Evolutionary conservation across 164 flowering plant species (phyloP), one percentile per base, ranked within the genome.

Genomic region (Amborella trichopoda): DNA sequence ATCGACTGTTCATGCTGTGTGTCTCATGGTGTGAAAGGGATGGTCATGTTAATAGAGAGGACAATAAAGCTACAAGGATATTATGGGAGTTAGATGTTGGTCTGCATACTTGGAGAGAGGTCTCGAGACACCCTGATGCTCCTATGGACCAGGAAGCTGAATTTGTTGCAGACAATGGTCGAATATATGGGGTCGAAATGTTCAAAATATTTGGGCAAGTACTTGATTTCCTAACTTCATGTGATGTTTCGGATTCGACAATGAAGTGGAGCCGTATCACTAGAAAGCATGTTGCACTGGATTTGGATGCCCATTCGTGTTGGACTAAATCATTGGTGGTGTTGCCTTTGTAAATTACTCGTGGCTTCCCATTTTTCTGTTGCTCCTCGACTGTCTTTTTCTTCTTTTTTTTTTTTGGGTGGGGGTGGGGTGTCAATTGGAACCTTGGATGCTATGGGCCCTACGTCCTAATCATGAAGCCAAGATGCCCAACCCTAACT

Each of bases 61-160:
- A 84, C 59, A n/a, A n/a, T n/a, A 82, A 77, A 53, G 99, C 95
- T 1, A 81, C 80, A n/a, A 63, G 99, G 46, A 87, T 87, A 61
- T 34, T 84, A 46, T 91, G 96, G 96, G 96, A 84, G 78, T 66
- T 91, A 24, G 88, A 87, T 72, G 80, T 69, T 28, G 26, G 53
- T 61, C 61, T 52, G 48, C 82, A 66, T 28, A 51, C 63, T 9
- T 91, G 99, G 99, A 60, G 55, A 14, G 95, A 81, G 68, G 75
- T 82, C 45, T 82, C 90, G 1, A 69, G 56, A 22, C 99, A 91
- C 64, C 99, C 99, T 6, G 96, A 91, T 76, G 96, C 95, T 2
- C 99, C 96, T 16, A 78, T 91, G 99, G 99, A 91, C 63, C 80
- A 90, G 95, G 87, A 91, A 66, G 96, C 99, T 44, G 73, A 68